Conservation (phyloP, 192 early-diverging fungal species). For the Phycomyces nitens region DNA sequence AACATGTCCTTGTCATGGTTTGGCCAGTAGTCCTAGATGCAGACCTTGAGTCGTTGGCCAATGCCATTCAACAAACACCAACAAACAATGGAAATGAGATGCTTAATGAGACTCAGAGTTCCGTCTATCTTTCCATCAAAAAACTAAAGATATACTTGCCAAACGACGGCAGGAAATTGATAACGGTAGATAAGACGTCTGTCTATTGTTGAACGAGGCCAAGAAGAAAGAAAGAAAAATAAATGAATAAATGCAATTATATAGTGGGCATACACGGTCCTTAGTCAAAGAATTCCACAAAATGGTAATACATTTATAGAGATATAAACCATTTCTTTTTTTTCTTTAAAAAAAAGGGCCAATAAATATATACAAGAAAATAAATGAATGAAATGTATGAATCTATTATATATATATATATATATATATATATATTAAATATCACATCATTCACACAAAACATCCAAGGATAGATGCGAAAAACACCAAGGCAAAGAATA, state of each 20-base stretch:
- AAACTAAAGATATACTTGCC: conserved; percentile 16
- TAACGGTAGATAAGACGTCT: conserved; percentile 15
- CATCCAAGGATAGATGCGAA: background rate
- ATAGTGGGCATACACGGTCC: conserved; percentile 12
- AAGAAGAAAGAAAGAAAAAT: background rate
- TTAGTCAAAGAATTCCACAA: conserved; percentile 3
- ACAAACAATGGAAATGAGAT: background rate
- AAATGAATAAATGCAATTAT: background rate
- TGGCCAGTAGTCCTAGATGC: too few relatives aligned
- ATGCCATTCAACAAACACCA: background rate
- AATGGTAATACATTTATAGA: conserved; percentile 3
- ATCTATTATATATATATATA: too few relatives aligned
- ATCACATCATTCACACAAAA: too few relatives aligned
- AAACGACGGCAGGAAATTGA: conserved; percentile 2
- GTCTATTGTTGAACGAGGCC: background rate
- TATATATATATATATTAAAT: too few relatives aligned
- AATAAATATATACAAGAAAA: conserved; percentile 1
- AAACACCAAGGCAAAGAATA: background rate
- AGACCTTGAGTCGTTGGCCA: background rate
- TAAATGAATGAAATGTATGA: background rate
- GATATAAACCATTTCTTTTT: too few relatives aligned
- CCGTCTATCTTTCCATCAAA: conserved; percentile 8
- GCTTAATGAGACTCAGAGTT: background rate
- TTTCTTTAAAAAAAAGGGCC: too few relatives aligned
- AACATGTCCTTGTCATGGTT: too few relatives aligned